These are phyloP conservation scores for Dendrocalamus sinicus DNA, from an alignment of 176 grass and related monocot species.

Conservation along the genomic window DNA sequence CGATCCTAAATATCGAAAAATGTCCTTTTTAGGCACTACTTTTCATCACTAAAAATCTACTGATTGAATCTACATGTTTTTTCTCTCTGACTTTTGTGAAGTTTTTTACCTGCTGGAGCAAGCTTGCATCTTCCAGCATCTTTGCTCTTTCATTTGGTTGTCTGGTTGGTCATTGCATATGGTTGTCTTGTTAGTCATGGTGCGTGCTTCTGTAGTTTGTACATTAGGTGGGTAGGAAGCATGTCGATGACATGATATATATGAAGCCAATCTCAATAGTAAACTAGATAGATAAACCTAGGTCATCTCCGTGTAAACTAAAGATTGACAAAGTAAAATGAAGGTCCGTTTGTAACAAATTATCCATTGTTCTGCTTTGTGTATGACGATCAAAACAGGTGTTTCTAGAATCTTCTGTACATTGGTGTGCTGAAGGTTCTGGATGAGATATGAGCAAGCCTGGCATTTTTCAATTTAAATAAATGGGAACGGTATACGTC, in stretches of 20 bases:
- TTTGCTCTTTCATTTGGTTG: constrained; percentile 14
- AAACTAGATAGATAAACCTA: neutral
- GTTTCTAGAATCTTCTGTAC: neutral
- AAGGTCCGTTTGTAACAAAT: neutral
- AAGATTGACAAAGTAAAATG: neutral
- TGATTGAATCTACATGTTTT: neutral
- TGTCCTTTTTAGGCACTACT: no score
- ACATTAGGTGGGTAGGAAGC: constrained; percentile 29
- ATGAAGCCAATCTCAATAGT: neutral
- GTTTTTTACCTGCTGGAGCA: constrained; percentile 20
- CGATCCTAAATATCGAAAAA: no score
- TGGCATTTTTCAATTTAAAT: neutral
- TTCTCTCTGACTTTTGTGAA: neutral
- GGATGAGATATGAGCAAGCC: neutral
- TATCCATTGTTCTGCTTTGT: neutral
- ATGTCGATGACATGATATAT: constrained; percentile 4
- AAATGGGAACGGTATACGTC: no score
- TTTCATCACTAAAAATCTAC: neutral
- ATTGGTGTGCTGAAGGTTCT: neutral
- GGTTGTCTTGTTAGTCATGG: neutral
- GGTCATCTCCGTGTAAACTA: neutral
- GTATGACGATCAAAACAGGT: neutral
- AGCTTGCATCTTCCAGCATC: neutral
- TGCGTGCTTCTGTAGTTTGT: neutral
- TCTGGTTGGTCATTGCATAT: neutral